These are phyloP conservation scores for Dorcoceras hygrometricum DNA, from an alignment of 257 asterid genomes.

Conservation along the genomic window DNA sequence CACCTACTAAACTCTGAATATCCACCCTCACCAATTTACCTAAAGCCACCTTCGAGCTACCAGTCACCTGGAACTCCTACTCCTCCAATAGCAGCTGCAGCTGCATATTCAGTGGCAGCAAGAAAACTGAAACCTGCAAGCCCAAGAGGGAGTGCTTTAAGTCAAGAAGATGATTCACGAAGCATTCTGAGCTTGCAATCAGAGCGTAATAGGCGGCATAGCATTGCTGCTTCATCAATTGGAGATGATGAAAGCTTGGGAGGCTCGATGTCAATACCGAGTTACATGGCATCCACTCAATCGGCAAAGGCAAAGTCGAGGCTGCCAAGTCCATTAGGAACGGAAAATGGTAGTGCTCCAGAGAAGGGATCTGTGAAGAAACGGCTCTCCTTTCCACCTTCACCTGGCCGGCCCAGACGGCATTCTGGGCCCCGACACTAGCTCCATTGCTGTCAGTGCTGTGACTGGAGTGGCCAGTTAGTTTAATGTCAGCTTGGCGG, in stretches of 20 bases:
- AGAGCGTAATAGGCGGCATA: constrained; percentile 70
- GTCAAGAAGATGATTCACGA: constrained; percentile 71
- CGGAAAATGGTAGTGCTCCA: constrained; percentile 44
- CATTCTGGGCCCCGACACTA: constrained; percentile 59
- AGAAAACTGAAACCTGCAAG: constrained; percentile 63
- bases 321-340: constrained; percentile 57
- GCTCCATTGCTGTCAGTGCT: constrained; percentile 30
- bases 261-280: constrained; percentile 70
- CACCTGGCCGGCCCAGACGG: constrained; percentile 79
- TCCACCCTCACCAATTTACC: constrained; percentile 54
- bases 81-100: constrained; percentile 33
- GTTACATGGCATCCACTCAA: constrained; percentile 76
- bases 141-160: constrained; percentile 49
- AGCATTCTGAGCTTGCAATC: constrained; percentile 68
- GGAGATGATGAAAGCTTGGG: constrained; percentile 89
- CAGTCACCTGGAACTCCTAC: constrained; percentile 47
- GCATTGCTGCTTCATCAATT: constrained; percentile 71
- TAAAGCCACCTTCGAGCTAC: constrained; percentile 35
- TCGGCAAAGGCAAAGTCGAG: constrained; percentile 83
- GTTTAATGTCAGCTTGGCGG: background rate
- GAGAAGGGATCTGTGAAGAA: constrained; percentile 72
- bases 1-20: constrained; percentile 71
- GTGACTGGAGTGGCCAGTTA: constrained; percentile 35
- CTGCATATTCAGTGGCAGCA: constrained; percentile 29
- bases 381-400: constrained; percentile 79